Evolutionary conservation across 192 early-diverging fungal species (phyloP), one percentile per base, ranked within the genome.

Genomic region (Coemansia sp.): DNA sequence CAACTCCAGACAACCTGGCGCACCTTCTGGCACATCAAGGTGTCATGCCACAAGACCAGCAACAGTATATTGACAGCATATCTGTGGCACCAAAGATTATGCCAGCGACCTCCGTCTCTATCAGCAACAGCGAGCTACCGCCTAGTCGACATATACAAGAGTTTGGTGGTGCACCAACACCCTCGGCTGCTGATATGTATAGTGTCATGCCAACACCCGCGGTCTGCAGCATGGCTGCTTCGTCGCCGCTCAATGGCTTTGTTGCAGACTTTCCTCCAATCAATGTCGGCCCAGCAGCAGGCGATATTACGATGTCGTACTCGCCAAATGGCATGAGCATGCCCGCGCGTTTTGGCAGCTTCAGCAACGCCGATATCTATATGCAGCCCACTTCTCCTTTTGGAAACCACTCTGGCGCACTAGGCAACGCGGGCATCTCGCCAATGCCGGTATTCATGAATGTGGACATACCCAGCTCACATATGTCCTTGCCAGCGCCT

Each of bases 1-100:
- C 57, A n/a, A 42, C 57, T 21, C 57, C 57, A 5, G 57, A 59
- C 22, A 59, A 29, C 8, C 21, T 59, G 47, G 40, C 48, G 4
- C 57, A 59, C 11, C 36, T 59, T 15, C 23, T 59, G 46, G 48
- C 47, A 3, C 19, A 41, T 37, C 36, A 41, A 10, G 57, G 48
- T n/a, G 36, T 59, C 13, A n/a, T 22, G 26, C 43, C 47, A 18
- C 27, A 29, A 22, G 31, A 59, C 10, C 37, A 59, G 0, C 46
- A 51, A 21, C n/a, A 25, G n/a, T 33, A 32, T n/a, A 4, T 39
- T 5, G 27, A 22, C 35, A 58, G 43, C 18, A 29, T 1, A 17
- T 5, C 15, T 7, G 4, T 30, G 7, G 45, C 15, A 17, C 27
- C 45, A 14, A 47, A 47, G 45, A 23, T 47, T 25, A 30, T 17